These are phyloP conservation scores for Oryza officinalis DNA, from an alignment of 176 grass and related monocot genomes.

Conservation along the genomic window DNA sequence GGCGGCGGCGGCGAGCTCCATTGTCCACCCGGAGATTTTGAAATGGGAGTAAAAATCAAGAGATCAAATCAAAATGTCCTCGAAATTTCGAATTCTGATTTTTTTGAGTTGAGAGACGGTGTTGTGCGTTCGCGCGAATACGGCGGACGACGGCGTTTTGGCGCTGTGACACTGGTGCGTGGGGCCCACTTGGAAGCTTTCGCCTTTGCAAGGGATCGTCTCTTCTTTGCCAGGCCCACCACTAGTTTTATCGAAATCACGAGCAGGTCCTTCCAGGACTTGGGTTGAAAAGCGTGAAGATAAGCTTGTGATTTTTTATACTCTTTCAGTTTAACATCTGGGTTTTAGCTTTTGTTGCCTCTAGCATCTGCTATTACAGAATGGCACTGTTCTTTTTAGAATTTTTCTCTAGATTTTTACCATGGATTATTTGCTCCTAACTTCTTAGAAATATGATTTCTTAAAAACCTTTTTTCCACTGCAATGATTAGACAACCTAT, in stretches of 20 bases:
- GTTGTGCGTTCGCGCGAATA: slow-evolving; percentile 8
- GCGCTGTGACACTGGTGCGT: neutral
- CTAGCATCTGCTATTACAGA: too few relatives aligned
- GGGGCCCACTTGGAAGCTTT: neutral
- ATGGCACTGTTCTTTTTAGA: too few relatives aligned
- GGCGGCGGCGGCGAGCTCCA: neutral
- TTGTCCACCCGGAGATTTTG: neutral
- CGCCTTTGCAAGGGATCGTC: neutral
- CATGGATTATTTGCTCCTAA: too few relatives aligned
- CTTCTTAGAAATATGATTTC: too few relatives aligned
- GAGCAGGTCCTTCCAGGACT: neutral
- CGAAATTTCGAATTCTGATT: neutral
- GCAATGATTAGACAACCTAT: too few relatives aligned
- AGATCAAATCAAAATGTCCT: neutral
- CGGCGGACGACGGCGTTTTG: neutral
- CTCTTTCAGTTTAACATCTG: too few relatives aligned
- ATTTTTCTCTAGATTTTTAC: too few relatives aligned
- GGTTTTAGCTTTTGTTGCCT: too few relatives aligned
- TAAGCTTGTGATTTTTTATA: too few relatives aligned
- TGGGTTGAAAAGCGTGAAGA: neutral
- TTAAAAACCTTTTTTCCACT: too few relatives aligned
- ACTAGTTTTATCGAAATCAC: neutral
- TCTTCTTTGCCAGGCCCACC: neutral
- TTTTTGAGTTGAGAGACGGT: neutral
- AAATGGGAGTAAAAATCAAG: neutral